These are phyloP conservation scores for Rhynchospora pubera DNA, from an alignment of 176 grass and related monocot species.

Conservation along the genomic window DNA sequence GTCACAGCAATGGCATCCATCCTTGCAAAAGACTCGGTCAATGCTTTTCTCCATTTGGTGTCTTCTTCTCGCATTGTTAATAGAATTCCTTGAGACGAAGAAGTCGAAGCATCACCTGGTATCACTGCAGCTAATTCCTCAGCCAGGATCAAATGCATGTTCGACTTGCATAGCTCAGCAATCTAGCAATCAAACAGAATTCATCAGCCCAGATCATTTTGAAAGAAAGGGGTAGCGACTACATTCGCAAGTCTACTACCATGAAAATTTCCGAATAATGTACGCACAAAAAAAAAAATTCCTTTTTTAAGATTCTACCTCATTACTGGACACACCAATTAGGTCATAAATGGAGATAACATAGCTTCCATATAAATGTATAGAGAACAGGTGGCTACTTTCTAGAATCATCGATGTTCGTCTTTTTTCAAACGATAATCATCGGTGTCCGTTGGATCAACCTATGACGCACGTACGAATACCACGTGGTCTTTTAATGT, in stretches of 20 bases:
- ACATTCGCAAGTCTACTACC: neutral
- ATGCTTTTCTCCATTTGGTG: slow-evolving; percentile 33
- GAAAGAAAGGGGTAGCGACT: neutral
- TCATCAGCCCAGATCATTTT: neutral
- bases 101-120: neutral
- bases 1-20: slow-evolving; percentile 49
- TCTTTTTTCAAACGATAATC: neutral
- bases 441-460: neutral
- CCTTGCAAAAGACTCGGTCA: slow-evolving; percentile 37
- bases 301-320: neutral
- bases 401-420: slow-evolving; percentile 4
- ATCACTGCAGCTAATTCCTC: slow-evolving; percentile 34
- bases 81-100: neutral
- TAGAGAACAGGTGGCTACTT: neutral
- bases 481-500: slow-evolving; percentile 19
- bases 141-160: slow-evolving; percentile 58
- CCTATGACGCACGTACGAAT: neutral
- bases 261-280: neutral
- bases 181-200: slow-evolving; percentile 35
- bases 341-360: neutral
- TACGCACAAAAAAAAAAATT: neutral
- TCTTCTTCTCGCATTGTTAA: slow-evolving; percentile 1
- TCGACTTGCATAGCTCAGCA: slow-evolving; percentile 50
- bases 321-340: neutral
- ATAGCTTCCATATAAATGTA: neutral